Conservation (phyloP, 1,139 yeast genomes). For the Pichiaceae sp. region DNA sequence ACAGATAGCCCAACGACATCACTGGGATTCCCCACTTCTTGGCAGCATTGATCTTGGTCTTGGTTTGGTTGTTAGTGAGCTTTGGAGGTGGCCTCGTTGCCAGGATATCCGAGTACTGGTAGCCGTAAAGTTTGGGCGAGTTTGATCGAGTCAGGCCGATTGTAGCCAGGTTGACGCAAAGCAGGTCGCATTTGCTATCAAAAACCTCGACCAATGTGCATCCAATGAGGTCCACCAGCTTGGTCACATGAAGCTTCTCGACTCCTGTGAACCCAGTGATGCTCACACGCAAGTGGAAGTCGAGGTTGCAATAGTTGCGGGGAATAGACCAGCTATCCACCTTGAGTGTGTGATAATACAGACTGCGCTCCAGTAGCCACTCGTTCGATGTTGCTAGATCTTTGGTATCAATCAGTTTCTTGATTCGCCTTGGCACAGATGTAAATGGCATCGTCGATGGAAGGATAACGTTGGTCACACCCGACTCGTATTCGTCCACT, state of each 20-base stretch:
- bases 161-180: conserved; percentile 48
- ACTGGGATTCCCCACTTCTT: conserved; percentile 49
- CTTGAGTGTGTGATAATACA: conserved; percentile 47
- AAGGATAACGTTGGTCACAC: conserved; percentile 32
- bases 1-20: conserved; percentile 43
- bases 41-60: conserved; percentile 47
- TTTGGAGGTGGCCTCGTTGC: conserved; percentile 7
- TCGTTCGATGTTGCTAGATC: conserved; percentile 48
- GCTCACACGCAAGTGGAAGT: conserved; percentile 40
- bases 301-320: conserved; percentile 27
- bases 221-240: conserved; percentile 47
- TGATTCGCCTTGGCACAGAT: conserved; percentile 11
- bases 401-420: conserved; percentile 5
- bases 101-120: conserved; percentile 24
- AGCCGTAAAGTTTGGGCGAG: conserved; percentile 33
- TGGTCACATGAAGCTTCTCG: conserved; percentile 67
- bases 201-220: conserved; percentile 44
- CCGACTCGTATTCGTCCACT: conserved; percentile 11
- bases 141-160: conserved; percentile 37
- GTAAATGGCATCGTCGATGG: conserved; percentile 26
- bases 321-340: conserved; percentile 74
- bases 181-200: conserved; percentile 48
- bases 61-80: conserved; percentile 28
- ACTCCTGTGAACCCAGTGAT: conserved; percentile 81
- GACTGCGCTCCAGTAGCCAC: conserved; percentile 78